These are phyloP conservation scores for Mycena galopus DNA, from an alignment of 768 basidiomycete species.

Conservation along the genomic window DNA sequence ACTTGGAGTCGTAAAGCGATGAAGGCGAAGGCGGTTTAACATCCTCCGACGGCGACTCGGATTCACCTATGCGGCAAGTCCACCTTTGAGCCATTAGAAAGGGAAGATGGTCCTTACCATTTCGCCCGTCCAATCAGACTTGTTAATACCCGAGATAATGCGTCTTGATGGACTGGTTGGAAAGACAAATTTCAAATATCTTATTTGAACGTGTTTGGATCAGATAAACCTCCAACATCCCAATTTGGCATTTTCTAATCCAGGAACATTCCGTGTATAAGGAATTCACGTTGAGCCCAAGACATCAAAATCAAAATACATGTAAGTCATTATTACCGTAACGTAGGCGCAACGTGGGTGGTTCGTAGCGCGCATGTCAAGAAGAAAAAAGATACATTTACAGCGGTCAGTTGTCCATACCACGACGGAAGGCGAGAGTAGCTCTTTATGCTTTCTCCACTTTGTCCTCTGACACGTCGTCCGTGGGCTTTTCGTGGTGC, in stretches of 20 bases:
- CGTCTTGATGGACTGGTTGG: no score
- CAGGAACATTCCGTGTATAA: neutral
- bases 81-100: no score
- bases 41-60: no score
- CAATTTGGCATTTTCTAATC: neutral
- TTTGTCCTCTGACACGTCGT: conserved; percentile 9
- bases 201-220: neutral
- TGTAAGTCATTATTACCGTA: conserved; percentile 1
- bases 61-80: no score
- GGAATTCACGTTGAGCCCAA: neutral
- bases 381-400: neutral
- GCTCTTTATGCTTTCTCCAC: neutral
- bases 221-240: neutral
- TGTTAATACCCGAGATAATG: no score
- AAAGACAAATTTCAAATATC: no score
- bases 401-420: neutral
- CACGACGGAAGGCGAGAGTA: neutral
- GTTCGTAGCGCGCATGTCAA: neutral
- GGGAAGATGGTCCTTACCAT: no score
- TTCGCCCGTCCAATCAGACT: no score
- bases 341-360: neutral
- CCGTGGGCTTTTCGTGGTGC: conserved; percentile 14
- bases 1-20: no score
- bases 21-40: no score
- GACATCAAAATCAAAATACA: no score